Base-by-base conservation (phyloP, 768 basidiomycete species). In the Glaciozyma antarctica region DNA sequence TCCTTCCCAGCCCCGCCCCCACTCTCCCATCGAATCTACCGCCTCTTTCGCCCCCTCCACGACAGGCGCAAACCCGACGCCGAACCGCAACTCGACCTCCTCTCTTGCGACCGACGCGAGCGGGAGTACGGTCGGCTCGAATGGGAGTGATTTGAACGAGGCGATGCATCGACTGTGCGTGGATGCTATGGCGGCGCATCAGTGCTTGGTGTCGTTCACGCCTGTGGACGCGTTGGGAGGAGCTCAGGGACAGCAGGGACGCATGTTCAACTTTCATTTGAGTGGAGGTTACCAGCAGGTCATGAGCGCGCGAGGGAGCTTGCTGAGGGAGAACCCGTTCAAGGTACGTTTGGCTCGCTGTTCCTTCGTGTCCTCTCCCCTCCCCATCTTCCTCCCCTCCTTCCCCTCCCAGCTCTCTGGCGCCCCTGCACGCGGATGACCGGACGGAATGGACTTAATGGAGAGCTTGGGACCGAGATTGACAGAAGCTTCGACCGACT, bases 221-320 rank as follows among this genome's bases (percentile, higher is more conserved):
- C 78, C 83, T 52, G 82, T 85, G 58, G 86, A 88, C 75, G 26
- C n/a, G 43, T 24, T 6, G 15, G 57, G 38, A n/a, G 55, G 34
- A 13, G 22, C 28, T 2, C 24, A 34, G 15, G 22, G 17, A 7
- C 55, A 44, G 54, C 58, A 38, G 43, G 58, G 62, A 4, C 62
- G 62, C 22, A 68, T 71, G 34, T 77, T 87, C 87, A 91, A 90
- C 76, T 92, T 94, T 74, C 85, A 90, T 75, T 82, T 95, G 67
- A 88, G 87, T 62, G 93, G 93, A 45, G 83, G 85, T 38, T 92
- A 94, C 78, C 89, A 88, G 75, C 88, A 92, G 77, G 93, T 95
- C 71, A 87, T 95, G 85, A 80, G 85, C 61, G 86, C 92, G 60
- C 82, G 92, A 60, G 92, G 90, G 44, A 84, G 88, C 81, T 84